Evolutionary conservation across 768 basidiomycete genomes (phyloP).

Genomic region (Boletales sp.): DNA sequence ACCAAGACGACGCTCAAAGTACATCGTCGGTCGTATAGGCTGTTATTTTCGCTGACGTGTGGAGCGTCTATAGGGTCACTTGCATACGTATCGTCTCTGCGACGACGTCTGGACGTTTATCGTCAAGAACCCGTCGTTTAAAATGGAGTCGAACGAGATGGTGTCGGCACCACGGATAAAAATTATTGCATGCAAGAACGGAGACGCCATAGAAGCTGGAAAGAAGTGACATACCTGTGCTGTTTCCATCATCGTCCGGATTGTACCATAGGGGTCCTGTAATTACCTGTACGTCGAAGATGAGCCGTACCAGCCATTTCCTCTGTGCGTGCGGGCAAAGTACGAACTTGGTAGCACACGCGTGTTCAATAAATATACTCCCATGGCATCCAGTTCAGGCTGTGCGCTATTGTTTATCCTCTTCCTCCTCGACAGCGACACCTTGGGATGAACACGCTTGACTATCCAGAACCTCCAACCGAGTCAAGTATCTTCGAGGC

Average conservation of each 20-base stretch:
- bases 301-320: too few relatives aligned
- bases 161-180: constrained; percentile 79
- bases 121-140: constrained; percentile 88
- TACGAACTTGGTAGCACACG: not conserved
- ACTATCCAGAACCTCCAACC: constrained; percentile 59
- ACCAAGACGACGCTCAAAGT: constrained; percentile 93
- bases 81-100: constrained; percentile 88
- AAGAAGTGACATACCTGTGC: constrained; percentile 54
- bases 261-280: constrained; percentile 28
- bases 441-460: constrained; percentile 23
- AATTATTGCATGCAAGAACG: constrained; percentile 98
- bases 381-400: constrained; percentile 11
- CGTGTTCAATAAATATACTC: constrained; percentile 12
- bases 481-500: constrained; percentile 50
- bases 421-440: not conserved
- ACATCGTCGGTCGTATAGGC: constrained; percentile 14
- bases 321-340: too few relatives aligned
- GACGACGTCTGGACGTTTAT: constrained; percentile 99
- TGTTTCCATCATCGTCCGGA: too few relatives aligned
- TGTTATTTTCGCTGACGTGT: constrained; percentile 5
- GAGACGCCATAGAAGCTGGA: constrained; percentile 77
- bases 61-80: constrained; percentile 59
- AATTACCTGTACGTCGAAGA: constrained; percentile 8
- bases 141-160: constrained; percentile 89
- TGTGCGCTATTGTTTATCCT: constrained; percentile 4